phyloP scores from a whole-genome alignment of 2,329 filamentous ascomycete species.

The Pseudogymnoascus sp. region DNA sequence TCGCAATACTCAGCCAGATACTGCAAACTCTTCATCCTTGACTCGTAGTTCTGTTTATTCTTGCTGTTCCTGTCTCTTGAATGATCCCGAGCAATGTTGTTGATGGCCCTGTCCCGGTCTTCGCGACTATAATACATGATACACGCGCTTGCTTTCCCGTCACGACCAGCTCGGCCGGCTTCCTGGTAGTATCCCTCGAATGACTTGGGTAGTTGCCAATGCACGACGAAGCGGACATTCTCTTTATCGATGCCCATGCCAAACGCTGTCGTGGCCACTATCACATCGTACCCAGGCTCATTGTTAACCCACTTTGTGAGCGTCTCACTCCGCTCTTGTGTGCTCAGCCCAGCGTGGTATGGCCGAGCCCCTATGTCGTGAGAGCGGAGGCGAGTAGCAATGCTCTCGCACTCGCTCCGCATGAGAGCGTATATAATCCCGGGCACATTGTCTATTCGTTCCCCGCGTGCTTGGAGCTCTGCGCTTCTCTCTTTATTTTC shows the following conservation, averaged over 20 bases:
- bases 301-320: slow-evolving; percentile 66
- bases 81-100: slow-evolving; percentile 38
- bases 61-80: slow-evolving; percentile 27
- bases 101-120: slow-evolving; percentile 67
- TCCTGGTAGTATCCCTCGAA: slow-evolving; percentile 97
- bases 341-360: slow-evolving; percentile 63
- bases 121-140: slow-evolving; percentile 88
- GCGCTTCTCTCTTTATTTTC: slow-evolving; percentile 46
- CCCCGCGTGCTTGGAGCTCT: slow-evolving; percentile 48
- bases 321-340: slow-evolving; percentile 63
- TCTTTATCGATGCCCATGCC: slow-evolving; percentile 98
- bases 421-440: slow-evolving; percentile 77
- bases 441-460: slow-evolving; percentile 57
- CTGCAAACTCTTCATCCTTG: slow-evolving; percentile 55
- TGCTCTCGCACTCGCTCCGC: slow-evolving; percentile 64
- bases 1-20: slow-evolving; percentile 78
- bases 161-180: slow-evolving; percentile 81
- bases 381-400: slow-evolving; percentile 57
- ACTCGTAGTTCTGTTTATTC: slow-evolving; percentile 36
- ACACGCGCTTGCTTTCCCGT: slow-evolving; percentile 79
- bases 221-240: slow-evolving; percentile 87
- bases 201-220: slow-evolving; percentile 89
- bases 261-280: slow-evolving; percentile 92
- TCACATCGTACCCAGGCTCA: slow-evolving; percentile 73
- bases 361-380: slow-evolving; percentile 68